Evolutionary conservation across 2,329 filamentous ascomycete species (phyloP), one percentile per base, ranked within the genome.

Genomic region (Alternaria longipes): DNA sequence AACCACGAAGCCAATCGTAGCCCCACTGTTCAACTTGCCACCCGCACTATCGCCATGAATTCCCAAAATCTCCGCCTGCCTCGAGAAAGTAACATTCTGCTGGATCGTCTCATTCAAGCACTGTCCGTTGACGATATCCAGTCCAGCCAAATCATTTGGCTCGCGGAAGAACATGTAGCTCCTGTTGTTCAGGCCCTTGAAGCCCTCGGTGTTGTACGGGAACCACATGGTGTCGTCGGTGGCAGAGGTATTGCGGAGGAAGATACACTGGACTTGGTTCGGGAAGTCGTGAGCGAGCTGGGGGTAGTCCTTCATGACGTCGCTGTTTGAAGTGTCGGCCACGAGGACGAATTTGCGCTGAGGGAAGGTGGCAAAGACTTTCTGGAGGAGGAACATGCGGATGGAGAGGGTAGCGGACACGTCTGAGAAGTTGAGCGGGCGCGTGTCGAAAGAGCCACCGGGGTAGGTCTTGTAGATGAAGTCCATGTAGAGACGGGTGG

Each of bases 91-190:
- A 42, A 93, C 81, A 63, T 93, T 92, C 76, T 93, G 90, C 38
- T 81, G 76, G 6, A 93, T 84, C 0, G 83, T 84, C 30, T 78
- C 69, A 68, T 93, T 93, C 69, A 87, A 84, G 74, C 91, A 93
- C 59, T 90, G 83, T 1, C 90, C 91, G 45, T 86, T 86, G 3
- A 81, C 83, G 60, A 94, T 87, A 69, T 94, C 90, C 62, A 92
- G 78, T 3, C 84, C 83, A 7, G 71, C 83, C 38, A 94, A 78
- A 68, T 94, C 91, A 74, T 93, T 88, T 0, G 91, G 85, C 18
- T 89, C 84, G 16, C 84, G 81, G 83, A 94, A 94, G 80, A 94
- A 94, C 91, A 94, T 93, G 80, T 92, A 94, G 65, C 82, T 85
- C 32, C 82, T 82, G 74, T 89, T 86, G 52, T 90, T 85, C 44